A percentile compares a stretch with the other conserved stretches of the same genome.
These are phyloP conservation scores for Fomitopsis pulvina DNA, from an alignment of 768 basidiomycete species.

Conservation along the genomic window DNA sequence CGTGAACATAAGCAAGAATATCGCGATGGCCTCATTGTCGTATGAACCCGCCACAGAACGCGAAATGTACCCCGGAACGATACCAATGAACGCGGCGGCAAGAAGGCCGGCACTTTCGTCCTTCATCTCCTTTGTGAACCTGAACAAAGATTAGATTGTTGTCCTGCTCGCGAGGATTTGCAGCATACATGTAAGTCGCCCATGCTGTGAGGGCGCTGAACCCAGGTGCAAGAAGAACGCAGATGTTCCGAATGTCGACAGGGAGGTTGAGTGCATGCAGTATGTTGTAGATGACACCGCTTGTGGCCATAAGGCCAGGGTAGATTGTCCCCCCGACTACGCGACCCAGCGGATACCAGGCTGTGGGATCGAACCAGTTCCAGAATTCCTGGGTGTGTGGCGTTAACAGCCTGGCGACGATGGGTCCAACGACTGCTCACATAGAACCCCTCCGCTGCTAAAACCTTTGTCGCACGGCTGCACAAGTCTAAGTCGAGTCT, in stretches of 20 bases:
- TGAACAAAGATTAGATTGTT: conserved; percentile 21
- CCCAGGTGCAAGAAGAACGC: conserved; percentile 93
- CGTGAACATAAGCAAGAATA: conserved; percentile 99
- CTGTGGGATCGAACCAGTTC: conserved; percentile 99
- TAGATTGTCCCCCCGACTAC: conserved; percentile 98
- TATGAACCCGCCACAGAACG: conserved; percentile 98
- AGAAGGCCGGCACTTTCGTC: conserved; percentile 93
- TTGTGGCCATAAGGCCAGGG: conserved; percentile 97
- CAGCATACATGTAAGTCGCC: conserved; percentile 82
- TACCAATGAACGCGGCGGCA: conserved; percentile 96
- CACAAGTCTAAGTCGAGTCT: no score
- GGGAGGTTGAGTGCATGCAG: conserved; percentile 87
- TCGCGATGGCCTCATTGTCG: conserved; percentile 99
- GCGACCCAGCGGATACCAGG: conserved; percentile 98
- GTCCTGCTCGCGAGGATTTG: neutral
- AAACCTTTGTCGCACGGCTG: conserved; percentile 88
- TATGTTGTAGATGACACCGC: conserved; percentile 92
- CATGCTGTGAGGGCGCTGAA: conserved; percentile 96
- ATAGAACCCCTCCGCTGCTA: conserved; percentile 93
- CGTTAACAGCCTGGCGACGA: conserved; percentile 3
- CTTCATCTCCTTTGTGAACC: conserved; percentile 97
- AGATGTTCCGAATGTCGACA: conserved; percentile 95
- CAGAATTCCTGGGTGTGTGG: conserved; percentile 80
- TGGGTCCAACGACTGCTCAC: conserved; percentile 37
- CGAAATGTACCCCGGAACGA: conserved; percentile 97